Base-by-base conservation (phyloP, 371 early-diverging fungal genomes). In the Furculomyces boomerangus region DNA sequence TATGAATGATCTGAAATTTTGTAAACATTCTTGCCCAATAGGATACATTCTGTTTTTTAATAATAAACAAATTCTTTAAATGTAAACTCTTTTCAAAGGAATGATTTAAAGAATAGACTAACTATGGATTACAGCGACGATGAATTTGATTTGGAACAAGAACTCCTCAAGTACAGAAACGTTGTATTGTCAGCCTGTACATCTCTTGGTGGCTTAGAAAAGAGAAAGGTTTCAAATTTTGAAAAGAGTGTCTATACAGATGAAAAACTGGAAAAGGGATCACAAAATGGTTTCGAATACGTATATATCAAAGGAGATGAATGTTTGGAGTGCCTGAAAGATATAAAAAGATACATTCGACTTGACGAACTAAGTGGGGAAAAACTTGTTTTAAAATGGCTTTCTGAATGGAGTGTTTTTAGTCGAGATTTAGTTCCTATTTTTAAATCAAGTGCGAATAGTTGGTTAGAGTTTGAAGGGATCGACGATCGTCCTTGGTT, bases 341-440 rank as follows among this genome's bases (percentile, higher is more conserved):
- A 86, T 54, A 67, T 85, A 53, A 86, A 86, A 62, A 74, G 77
- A 30, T 77, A 81, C 50, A 80, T 90, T 59, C 81, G 85, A 30
- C 57, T 69, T 45, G 86, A 84, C 57, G 81, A 79, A 44, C 72
- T 73, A 32, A 70, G 74, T 35, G 68, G 72, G 13, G 77, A 80
- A 30, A 76, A 78, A 29, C 56, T 62, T 1, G 81, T 81, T 2
- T 62, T 81, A n/a, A 71, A 74, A 18, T 73, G 76, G 44, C 72
- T 91, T 1, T 81, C 81, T 20, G 78, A 81, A 48, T 83, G 80
- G 75, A 71, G 77, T 26, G 67, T 86, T 1, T 60, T 91, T 25
- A 75, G 78, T 48, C 72, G 70, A 30, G 87, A 89, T 66, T 71
- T 90, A 37, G 73, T 89, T 28, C 91, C 91, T 16, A 79, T 90